Evolutionary conservation across 2,329 filamentous ascomycete genomes (phyloP).

Genomic region (Verticillium dahliae): DNA sequence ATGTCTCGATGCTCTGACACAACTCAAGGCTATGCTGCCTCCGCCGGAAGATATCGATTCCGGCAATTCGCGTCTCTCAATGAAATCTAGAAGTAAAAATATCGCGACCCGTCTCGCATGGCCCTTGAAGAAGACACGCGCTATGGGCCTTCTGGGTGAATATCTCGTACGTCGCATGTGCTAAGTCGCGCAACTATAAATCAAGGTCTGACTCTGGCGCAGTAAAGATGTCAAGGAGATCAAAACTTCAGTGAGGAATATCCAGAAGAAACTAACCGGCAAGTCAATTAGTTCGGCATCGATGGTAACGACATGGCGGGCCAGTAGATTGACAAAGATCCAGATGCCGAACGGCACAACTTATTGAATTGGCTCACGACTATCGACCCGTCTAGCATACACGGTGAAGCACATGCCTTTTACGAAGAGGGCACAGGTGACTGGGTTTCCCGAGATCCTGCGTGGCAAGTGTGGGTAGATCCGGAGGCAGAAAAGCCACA

Average conservation of each 20-base stretch:
- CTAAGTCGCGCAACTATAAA: background rate
- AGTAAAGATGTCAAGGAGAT: background rate
- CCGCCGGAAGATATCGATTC: background rate
- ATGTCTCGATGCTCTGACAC: background rate
- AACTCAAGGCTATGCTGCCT: background rate
- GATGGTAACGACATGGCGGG: background rate
- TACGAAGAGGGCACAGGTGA: background rate
- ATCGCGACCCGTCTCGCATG: background rate
- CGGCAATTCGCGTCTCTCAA: background rate
- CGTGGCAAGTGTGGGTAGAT: background rate
- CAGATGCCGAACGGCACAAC: background rate
- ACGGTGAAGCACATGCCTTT: background rate
- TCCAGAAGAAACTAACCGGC: background rate
- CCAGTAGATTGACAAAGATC: background rate
- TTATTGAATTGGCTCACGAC: background rate
- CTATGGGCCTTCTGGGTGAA: background rate
- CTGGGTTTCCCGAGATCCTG: background rate
- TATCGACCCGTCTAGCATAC: background rate
- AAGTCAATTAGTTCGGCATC: background rate
- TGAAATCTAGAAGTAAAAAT: background rate
- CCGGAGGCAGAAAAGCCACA: background rate
- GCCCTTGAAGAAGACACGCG: background rate
- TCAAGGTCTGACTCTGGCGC: background rate
- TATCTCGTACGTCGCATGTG: background rate
- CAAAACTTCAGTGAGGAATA: background rate